These are phyloP conservation scores for Symbiodinium pilosum DNA, from an alignment of 73 alveolate species.

Conservation along the genomic window DNA sequence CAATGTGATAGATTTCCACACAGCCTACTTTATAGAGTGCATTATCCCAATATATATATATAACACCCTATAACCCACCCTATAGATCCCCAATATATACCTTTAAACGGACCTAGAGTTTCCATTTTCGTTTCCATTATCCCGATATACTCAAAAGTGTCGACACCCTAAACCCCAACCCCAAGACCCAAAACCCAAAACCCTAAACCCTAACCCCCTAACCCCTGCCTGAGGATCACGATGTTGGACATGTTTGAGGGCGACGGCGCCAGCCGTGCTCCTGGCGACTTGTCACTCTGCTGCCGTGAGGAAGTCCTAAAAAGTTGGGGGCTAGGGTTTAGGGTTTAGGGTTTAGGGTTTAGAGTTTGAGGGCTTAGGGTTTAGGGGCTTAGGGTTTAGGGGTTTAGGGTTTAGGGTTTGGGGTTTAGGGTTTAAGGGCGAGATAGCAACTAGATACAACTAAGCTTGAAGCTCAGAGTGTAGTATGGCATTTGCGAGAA, in stretches of 20 bases:
- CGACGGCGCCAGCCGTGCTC: conserved; percentile 75
- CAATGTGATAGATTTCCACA: no score
- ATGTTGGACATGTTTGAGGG: conserved; percentile 93
- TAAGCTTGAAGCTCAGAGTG: no score
- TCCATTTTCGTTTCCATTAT: no score
- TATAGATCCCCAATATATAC: no score
- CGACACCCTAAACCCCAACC: no score
- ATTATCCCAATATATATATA: no score
- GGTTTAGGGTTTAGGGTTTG: background rate
- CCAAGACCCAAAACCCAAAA: background rate
- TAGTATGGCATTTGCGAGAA: no score
- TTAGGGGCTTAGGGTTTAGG: background rate
- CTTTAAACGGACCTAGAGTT: no score
- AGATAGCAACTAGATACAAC: no score
- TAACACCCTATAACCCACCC: no score
- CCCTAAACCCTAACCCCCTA: background rate
- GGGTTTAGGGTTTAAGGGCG: background rate
- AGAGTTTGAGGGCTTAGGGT: background rate
- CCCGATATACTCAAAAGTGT: no score
- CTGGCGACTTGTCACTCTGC: conserved; percentile 39
- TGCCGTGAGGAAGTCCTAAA: background rate
- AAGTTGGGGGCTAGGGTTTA: background rate
- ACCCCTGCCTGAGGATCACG: conserved; percentile 41
- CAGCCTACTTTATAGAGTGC: no score
- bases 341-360: background rate